phyloP scores from a whole-genome alignment of 2,329 filamentous ascomycete genomes.

The Penicillium sp. region DNA sequence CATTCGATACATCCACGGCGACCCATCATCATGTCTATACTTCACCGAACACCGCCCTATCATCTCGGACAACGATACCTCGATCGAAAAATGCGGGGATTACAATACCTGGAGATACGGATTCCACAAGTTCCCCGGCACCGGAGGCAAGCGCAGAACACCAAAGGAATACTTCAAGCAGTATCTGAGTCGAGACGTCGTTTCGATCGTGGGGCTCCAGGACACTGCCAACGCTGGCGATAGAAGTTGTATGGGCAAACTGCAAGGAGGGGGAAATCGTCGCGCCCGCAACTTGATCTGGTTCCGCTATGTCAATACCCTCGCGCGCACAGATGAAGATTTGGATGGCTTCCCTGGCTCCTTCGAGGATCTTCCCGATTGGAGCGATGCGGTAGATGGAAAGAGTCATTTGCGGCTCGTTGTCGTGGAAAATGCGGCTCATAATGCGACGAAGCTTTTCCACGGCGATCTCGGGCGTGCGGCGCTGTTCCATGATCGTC shows the following conservation, averaged over 20 bases:
- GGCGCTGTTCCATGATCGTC: slow-evolving; percentile 10
- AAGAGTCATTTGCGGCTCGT: slow-evolving; percentile 14
- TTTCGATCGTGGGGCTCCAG: slow-evolving; percentile 15
- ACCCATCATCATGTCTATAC: slow-evolving; percentile 19
- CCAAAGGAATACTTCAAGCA: slow-evolving; percentile 16
- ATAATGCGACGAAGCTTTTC: slow-evolving; percentile 13
- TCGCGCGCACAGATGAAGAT: slow-evolving; percentile 15
- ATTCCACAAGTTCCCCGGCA: slow-evolving; percentile 16
- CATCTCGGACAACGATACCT: slow-evolving; percentile 3
- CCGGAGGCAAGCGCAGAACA: slow-evolving; percentile 4
- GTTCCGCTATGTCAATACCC: slow-evolving; percentile 17
- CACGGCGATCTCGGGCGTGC: slow-evolving; percentile 4
- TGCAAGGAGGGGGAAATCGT: slow-evolving; percentile 15
- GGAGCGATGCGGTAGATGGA: slow-evolving; percentile 12
- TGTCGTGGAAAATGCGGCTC: slow-evolving; percentile 12
- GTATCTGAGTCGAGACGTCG: slow-evolving; percentile 13
- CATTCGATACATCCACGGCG: slow-evolving; percentile 18
- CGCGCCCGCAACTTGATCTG: slow-evolving; percentile 17
- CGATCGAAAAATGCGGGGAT: slow-evolving; percentile 1
- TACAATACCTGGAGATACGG: slow-evolving; percentile 16
- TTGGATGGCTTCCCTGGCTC: slow-evolving; percentile 14
- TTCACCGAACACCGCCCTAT: slow-evolving; percentile 17
- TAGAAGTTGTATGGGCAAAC: slow-evolving; percentile 14
- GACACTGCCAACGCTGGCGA: slow-evolving; percentile 14
- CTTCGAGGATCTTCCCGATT: slow-evolving; percentile 13